Evolutionary conservation across 2,329 filamentous ascomycete genomes (phyloP), one percentile per base, ranked within the genome.

Genomic region (Diaporthe capsici): DNA sequence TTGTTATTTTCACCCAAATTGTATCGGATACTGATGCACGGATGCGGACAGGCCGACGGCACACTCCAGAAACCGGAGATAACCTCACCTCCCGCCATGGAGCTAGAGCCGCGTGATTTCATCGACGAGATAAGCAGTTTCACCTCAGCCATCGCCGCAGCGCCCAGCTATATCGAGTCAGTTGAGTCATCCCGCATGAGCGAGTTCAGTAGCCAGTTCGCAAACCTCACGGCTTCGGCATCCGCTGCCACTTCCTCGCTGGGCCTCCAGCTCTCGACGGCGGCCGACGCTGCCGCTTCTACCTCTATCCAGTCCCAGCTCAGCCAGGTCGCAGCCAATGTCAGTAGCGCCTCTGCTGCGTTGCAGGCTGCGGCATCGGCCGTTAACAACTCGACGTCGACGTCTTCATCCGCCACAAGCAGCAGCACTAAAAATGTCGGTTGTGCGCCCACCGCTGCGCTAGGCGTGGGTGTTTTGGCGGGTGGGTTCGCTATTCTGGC

Each of bases 381-480:
- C 9, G 4, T 28, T 31, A 31, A 1, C 10, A 42, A 37, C 9
- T 28, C 39, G 2, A 5, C 67, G n/a, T 39, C 37, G 5, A 13
- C 72, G 22, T 20, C 63, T 31, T 42, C 63, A 2, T 42, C 39
- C 4, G 17, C 10, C 8, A 28, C 39, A 9, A 44, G 25, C 20
- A 49, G 12, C 57, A 71, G 42, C 25, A 37, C 25, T 51, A 31
- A 8, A 5, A 49, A 28, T 28, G 67, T 10, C 2, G 73, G 61
- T 2, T 31, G 44, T 8, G 34, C 8, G n/a, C 73, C 57, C 22
- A 72, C 67, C 28, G 67, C 73, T 12, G 73, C 39, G 37, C 47
- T 72, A 17, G 55, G 57, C 7, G 65, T 75, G 28, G 73, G 67
- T 15, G 67, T 58, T 10, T 49, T 75, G 57, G 31, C 58, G 8